Evolutionary conservation across 495 filamentous ascomycete species (phyloP).

Genomic region (Penicillium subrubescens): DNA sequence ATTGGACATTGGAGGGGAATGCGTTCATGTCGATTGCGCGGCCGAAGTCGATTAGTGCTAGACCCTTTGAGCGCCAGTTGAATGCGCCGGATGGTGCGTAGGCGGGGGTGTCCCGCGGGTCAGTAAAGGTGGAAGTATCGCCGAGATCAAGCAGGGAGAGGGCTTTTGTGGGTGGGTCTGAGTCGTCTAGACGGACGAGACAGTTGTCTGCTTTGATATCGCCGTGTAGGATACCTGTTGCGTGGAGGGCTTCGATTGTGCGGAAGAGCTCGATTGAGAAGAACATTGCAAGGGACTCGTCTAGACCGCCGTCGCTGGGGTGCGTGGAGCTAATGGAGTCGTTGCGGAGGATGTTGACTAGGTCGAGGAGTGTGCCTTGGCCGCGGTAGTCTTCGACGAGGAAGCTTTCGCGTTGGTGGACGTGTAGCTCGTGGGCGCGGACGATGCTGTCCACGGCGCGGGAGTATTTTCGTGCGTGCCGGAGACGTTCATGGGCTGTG

Average conservation of each 20-base stretch:
- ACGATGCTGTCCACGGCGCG: constrained; percentile 76
- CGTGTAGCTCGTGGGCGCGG: constrained; percentile 80
- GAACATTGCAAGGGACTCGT: constrained; percentile 91
- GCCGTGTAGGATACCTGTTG: constrained; percentile 80
- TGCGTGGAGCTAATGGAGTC: constrained; percentile 54
- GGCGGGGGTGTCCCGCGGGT: constrained; percentile 42
- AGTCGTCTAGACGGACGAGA: constrained; percentile 75
- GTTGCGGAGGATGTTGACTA: constrained; percentile 81
- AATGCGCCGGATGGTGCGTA: constrained; percentile 71
- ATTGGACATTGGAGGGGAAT: constrained; percentile 76
- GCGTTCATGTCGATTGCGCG: constrained; percentile 90
- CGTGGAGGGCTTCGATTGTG: constrained; percentile 84
- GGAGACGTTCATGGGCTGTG: constrained; percentile 72
- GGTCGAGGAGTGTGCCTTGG: constrained; percentile 89
- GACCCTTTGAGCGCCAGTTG: constrained; percentile 80
- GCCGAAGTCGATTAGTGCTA: constrained; percentile 92
- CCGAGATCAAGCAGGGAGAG: constrained; percentile 39
- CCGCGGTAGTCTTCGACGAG: constrained; percentile 84
- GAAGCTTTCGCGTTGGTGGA: constrained; percentile 83
- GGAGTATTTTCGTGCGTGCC: constrained; percentile 35
- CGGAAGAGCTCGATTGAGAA: constrained; percentile 90
- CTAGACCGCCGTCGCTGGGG: constrained; percentile 65
- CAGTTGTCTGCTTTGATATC: constrained; percentile 97
- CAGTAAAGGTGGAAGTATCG: constrained; percentile 45
- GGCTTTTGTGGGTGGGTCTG: constrained; percentile 15